Evolutionary conservation across 148 eudicot species (phyloP).

Genomic region (Fallopia convolvulus): DNA sequence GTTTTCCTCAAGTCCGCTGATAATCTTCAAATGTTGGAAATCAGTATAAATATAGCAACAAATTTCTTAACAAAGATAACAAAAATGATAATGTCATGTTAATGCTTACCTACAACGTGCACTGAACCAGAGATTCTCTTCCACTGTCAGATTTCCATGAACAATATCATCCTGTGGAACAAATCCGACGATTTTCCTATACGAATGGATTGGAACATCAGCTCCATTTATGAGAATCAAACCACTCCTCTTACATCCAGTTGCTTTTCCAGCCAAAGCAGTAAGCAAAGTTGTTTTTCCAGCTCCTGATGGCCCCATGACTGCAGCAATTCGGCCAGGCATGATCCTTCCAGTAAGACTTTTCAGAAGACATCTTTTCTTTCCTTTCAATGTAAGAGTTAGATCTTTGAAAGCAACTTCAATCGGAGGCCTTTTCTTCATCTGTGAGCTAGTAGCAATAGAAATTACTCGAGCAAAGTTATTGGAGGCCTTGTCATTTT

Average conservation of each 20-base stretch:
- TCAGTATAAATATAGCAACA: not conserved
- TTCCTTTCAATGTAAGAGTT: slow-evolving; percentile 26
- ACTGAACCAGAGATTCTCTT: slow-evolving; percentile 37
- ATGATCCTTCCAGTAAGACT: slow-evolving; percentile 36
- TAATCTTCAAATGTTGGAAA: slow-evolving; percentile 9
- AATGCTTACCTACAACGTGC: slow-evolving; percentile 41
- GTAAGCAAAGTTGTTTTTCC: slow-evolving; percentile 43
- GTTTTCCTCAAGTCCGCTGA: slow-evolving; percentile 12
- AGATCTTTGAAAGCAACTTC: slow-evolving; percentile 28
- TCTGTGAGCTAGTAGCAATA: slow-evolving; percentile 25
- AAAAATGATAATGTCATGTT: not conserved
- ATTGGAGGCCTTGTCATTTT: slow-evolving; percentile 18
- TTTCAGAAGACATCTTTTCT: slow-evolving; percentile 29
- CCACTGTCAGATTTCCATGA: slow-evolving; percentile 13
- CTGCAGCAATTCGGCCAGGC: slow-evolving; percentile 42
- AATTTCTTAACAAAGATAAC: not conserved
- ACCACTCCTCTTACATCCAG: slow-evolving; percentile 33
- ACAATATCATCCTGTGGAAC: slow-evolving; percentile 14
- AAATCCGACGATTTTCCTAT: slow-evolving; percentile 31
- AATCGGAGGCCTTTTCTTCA: slow-evolving; percentile 29
- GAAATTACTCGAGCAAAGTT: slow-evolving; percentile 36
- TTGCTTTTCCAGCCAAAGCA: slow-evolving; percentile 37
- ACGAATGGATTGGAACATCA: slow-evolving; percentile 30
- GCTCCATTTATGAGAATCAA: slow-evolving; percentile 31
- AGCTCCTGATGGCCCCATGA: slow-evolving; percentile 50